Conservation (phyloP, 805 yeast genomes). For the Starmerella davenportii region DNA sequence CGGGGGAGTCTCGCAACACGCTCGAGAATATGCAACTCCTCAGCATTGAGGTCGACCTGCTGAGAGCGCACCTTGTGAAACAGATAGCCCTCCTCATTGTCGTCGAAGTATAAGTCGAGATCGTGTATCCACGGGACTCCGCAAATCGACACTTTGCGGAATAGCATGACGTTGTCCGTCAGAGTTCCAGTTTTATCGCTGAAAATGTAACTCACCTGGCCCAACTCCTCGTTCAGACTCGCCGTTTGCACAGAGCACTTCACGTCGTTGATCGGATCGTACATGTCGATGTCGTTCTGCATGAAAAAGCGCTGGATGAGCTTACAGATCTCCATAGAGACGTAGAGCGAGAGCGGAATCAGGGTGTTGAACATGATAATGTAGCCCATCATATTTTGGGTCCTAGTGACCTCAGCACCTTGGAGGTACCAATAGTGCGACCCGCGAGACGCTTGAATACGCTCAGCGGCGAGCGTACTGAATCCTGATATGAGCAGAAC, state of each 20-base stretch:
- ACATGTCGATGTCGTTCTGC: slow-evolving; percentile 90
- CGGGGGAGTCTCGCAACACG: slow-evolving; percentile 17
- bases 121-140: slow-evolving; percentile 87
- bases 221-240: slow-evolving; percentile 85
- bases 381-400: slow-evolving; percentile 86
- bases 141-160: slow-evolving; percentile 68
- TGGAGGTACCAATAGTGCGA: slow-evolving; percentile 48
- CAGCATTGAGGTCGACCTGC: slow-evolving; percentile 6
- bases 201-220: slow-evolving; percentile 87
- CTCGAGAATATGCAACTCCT: slow-evolving; percentile 12
- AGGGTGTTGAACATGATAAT: slow-evolving; percentile 93
- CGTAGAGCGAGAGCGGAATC: slow-evolving; percentile 86
- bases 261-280: slow-evolving; percentile 62
- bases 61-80: slow-evolving; percentile 15
- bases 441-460: slow-evolving; percentile 8
- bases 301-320: slow-evolving; percentile 65
- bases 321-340: slow-evolving; percentile 90
- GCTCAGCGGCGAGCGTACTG: slow-evolving; percentile 63
- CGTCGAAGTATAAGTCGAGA: slow-evolving; percentile 30
- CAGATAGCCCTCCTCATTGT: slow-evolving; percentile 15
- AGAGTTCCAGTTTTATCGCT: slow-evolving; percentile 96
- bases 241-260: slow-evolving; percentile 94
- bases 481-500: slow-evolving; percentile 61
- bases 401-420: slow-evolving; percentile 59
- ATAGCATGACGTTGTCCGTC: slow-evolving; percentile 87